These are phyloP conservation scores for Obelidium mucronatum DNA, from an alignment of 192 early-diverging fungal genomes.

Conservation along the genomic window DNA sequence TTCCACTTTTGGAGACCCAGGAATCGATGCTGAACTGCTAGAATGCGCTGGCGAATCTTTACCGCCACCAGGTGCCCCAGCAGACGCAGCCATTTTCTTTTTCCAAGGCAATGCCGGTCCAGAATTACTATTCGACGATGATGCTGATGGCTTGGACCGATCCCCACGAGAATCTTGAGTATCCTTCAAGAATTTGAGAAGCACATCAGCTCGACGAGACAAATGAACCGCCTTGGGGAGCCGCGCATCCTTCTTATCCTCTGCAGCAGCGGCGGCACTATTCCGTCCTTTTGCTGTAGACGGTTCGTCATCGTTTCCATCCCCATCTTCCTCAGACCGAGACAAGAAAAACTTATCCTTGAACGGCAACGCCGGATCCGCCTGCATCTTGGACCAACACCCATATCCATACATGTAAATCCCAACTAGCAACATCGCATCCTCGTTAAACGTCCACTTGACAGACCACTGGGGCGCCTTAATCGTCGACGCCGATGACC, in stretches of 20 bases:
- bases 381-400: slow-evolving; percentile 82
- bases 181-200: slow-evolving; percentile 85
- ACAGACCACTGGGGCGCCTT: slow-evolving; percentile 87
- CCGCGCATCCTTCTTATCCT: slow-evolving; percentile 52
- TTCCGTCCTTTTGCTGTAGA: no score
- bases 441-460: slow-evolving; percentile 89
- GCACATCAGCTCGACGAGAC: slow-evolving; percentile 85
- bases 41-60: slow-evolving; percentile 18
- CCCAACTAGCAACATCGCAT: slow-evolving; percentile 95
- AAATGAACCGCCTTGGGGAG: slow-evolving; percentile 87
- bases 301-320: slow-evolving; percentile 3
- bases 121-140: slow-evolving; percentile 23
- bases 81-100: slow-evolving; percentile 33
- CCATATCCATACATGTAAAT: slow-evolving; percentile 95
- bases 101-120: slow-evolving; percentile 24
- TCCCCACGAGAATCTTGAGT: slow-evolving; percentile 54
- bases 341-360: slow-evolving; percentile 84
- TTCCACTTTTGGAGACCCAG: slow-evolving; percentile 19
- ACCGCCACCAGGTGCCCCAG: background rate
- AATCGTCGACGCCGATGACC: slow-evolving; percentile 56
- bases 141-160: background rate
- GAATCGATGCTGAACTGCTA: background rate
- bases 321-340: slow-evolving; percentile 37
- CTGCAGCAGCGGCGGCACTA: slow-evolving; percentile 20
- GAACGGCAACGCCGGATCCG: slow-evolving; percentile 81